Evolutionary conservation across 345 rosid species (phyloP).

Genomic region (Eucalyptus cladocalyx): DNA sequence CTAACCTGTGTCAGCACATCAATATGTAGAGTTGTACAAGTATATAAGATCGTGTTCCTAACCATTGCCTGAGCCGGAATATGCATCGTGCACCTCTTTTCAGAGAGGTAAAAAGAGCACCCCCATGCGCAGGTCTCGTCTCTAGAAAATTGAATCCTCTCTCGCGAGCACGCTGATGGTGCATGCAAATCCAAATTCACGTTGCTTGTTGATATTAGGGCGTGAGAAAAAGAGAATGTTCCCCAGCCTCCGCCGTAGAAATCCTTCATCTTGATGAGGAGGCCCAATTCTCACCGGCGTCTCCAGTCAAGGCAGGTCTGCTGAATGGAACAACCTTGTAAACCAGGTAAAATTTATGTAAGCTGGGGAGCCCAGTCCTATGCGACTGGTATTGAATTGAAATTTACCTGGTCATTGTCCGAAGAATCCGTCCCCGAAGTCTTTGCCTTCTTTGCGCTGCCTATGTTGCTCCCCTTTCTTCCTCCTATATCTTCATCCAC

Average conservation of each 20-base stretch:
- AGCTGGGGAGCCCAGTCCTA: background rate
- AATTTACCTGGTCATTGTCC: background rate
- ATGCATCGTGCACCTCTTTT: background rate
- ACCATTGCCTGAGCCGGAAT: background rate
- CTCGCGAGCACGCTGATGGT: background rate
- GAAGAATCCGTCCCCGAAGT: background rate
- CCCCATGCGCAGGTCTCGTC: background rate
- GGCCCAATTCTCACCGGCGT: background rate
- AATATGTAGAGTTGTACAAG: background rate
- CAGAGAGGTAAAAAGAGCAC: background rate
- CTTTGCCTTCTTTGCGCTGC: conserved; percentile 32
- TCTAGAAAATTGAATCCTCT: background rate
- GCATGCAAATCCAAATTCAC: background rate
- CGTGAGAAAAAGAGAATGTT: background rate
- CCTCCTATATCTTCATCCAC: conserved; percentile 35
- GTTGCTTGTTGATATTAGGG: background rate
- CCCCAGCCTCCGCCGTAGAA: background rate
- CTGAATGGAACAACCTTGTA: background rate
- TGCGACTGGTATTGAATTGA: background rate
- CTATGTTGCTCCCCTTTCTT: background rate
- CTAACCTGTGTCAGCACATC: background rate
- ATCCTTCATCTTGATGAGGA: background rate
- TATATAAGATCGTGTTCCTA: background rate
- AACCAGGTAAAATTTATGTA: background rate
- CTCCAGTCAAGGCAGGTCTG: background rate